Evolutionary conservation across 352 stramenopile genomes (phyloP).

Genomic region (Globisporangium spiculum): DNA sequence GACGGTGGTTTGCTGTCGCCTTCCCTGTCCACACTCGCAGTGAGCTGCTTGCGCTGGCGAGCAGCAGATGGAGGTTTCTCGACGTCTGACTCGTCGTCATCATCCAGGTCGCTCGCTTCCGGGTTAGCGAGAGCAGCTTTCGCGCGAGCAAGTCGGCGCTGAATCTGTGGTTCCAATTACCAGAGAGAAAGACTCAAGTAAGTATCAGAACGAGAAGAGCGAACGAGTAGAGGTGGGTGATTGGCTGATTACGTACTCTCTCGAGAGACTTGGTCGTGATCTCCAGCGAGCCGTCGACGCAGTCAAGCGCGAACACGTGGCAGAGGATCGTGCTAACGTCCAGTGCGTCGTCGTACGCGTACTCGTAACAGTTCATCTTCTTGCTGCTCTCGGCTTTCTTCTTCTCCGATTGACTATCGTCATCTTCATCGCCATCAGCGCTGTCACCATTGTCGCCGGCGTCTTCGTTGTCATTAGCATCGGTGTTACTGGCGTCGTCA

Average conservation of each 20-base stretch:
- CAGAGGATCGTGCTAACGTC: slow-evolving; percentile 26
- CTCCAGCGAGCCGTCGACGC: slow-evolving; percentile 35
- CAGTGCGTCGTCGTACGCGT: slow-evolving; percentile 57
- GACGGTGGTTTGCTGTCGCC: neutral
- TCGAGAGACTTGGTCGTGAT: slow-evolving; percentile 60
- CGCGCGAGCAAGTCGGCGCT: slow-evolving; percentile 1
- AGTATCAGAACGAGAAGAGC: neutral
- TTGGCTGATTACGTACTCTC: slow-evolving; percentile 26
- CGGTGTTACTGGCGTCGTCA: neutral
- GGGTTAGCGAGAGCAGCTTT: slow-evolving; percentile 3
- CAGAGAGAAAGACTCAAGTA: neutral
- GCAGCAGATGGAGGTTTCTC: slow-evolving; percentile 1
- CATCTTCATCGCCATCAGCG: neutral
- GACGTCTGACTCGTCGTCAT: neutral
- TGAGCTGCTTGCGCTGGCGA: slow-evolving; percentile 9
- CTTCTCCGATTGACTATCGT: neutral
- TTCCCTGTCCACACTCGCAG: neutral
- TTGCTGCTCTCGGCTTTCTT: neutral
- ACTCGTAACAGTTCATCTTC: slow-evolving; percentile 30
- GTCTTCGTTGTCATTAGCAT: neutral
- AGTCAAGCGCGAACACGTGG: slow-evolving; percentile 29
- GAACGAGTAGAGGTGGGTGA: no score
- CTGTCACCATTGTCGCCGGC: neutral
- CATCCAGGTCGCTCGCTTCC: neutral
- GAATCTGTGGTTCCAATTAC: neutral